Conservation (phyloP, 805 yeast species). For the Pichia nakasei region DNA sequence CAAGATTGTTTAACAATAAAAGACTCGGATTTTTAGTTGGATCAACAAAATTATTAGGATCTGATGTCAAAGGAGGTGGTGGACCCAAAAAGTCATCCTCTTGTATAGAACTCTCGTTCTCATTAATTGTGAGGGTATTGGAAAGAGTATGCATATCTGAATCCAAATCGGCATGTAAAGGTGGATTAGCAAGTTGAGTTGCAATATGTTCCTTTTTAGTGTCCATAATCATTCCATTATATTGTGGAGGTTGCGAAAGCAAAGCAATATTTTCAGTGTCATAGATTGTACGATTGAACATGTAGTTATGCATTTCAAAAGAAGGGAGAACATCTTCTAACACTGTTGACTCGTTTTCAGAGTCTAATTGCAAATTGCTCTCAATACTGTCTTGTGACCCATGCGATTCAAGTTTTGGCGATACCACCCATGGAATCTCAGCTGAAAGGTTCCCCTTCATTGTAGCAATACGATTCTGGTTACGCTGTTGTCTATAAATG, state of each 20-base stretch:
- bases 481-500: no score
- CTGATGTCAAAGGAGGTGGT: not conserved
- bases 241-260: slow-evolving; percentile 17
- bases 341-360: not conserved
- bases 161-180: no score
- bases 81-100: not conserved
- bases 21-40: slow-evolving; percentile 17
- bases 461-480: no score
- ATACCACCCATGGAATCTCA: not conserved
- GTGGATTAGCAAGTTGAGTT: no score
- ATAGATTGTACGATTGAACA: slow-evolving; percentile 18
- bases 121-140: no score
- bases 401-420: not conserved
- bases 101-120: no score
- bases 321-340: slow-evolving; percentile 52
- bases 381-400: no score
- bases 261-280: slow-evolving; percentile 10
- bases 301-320: slow-evolving; percentile 54
- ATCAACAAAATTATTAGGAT: slow-evolving; percentile 10
- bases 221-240: slow-evolving; percentile 9
- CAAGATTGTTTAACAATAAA: slow-evolving; percentile 22
- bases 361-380: not conserved
- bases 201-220: not conserved
- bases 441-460: no score
- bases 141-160: no score